Evolutionary conservation across 2,329 filamentous ascomycete genomes (phyloP).

Genomic region (Ploettnerulaceae sp.): DNA sequence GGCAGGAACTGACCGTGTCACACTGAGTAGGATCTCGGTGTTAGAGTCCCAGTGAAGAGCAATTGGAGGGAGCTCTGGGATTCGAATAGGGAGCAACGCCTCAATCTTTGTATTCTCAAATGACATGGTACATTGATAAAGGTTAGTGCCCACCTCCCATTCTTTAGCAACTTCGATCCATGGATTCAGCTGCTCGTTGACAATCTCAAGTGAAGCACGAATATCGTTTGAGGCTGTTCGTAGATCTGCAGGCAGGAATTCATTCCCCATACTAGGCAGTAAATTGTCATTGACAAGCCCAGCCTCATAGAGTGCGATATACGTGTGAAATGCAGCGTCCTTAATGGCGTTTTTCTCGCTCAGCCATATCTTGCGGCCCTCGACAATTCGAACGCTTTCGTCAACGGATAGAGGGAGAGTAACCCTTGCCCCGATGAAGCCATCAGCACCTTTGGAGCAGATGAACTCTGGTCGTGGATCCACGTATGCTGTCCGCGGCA

Average conservation of each 20-base stretch:
- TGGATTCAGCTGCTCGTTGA: constrained; percentile 35
- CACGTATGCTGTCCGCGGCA: constrained; percentile 51
- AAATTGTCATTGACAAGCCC: constrained; percentile 75
- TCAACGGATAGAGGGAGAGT: constrained; percentile 67
- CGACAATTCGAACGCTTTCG: constrained; percentile 49
- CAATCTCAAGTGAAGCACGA: constrained; percentile 34
- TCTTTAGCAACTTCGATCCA: constrained; percentile 35
- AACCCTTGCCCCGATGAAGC: constrained; percentile 53
- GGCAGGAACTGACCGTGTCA: constrained; percentile 46
- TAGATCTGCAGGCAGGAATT: constrained; percentile 37
- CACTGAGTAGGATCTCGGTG: constrained; percentile 19
- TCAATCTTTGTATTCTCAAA: constrained; percentile 15
- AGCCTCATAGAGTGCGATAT: constrained; percentile 60
- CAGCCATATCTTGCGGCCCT: constrained; percentile 54
- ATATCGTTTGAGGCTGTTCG: constrained; percentile 52
- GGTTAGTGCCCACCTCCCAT: constrained; percentile 46
- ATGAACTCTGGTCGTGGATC: constrained; percentile 65
- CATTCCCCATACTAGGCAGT: constrained; percentile 50
- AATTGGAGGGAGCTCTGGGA: constrained; percentile 23
- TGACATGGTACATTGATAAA: constrained; percentile 47
- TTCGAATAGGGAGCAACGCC: constrained; percentile 20
- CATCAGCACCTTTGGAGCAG: constrained; percentile 39
- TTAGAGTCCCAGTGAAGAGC: constrained; percentile 29
- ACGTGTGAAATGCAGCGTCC: constrained; percentile 76
- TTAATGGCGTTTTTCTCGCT: constrained; percentile 59